These are phyloP conservation scores for Paracorniculantispora psalliotae DNA, from an alignment of 2,329 filamentous ascomycete genomes.

Conservation along the genomic window DNA sequence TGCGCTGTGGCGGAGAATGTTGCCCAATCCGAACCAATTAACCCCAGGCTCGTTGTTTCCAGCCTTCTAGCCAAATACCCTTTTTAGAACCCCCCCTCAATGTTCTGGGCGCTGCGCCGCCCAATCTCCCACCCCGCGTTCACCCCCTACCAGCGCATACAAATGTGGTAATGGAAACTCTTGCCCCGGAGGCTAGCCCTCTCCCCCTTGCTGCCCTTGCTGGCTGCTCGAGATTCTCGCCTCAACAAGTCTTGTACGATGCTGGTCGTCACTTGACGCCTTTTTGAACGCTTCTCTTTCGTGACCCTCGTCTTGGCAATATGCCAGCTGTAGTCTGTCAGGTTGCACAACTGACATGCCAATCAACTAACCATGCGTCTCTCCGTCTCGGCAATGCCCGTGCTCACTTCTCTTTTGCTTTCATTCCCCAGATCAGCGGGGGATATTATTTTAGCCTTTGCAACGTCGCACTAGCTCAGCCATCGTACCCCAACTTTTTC, in stretches of 20 bases:
- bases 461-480: conserved; percentile 1
- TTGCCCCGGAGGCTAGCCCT: background rate
- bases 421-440: background rate
- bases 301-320: too few relatives aligned
- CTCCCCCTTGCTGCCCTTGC: background rate
- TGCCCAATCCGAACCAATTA: background rate
- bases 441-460: background rate
- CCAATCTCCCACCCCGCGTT: background rate
- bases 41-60: background rate
- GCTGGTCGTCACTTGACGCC: too few relatives aligned
- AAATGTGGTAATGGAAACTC: background rate
- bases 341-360: too few relatives aligned
- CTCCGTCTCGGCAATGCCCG: background rate
- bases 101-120: background rate
- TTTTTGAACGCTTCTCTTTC: too few relatives aligned
- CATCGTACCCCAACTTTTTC: conserved; percentile 4
- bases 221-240: too few relatives aligned
- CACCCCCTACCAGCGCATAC: background rate
- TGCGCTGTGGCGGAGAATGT: background rate
- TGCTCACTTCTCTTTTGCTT: background rate
- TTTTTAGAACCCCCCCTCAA: background rate
- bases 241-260: too few relatives aligned
- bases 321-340: too few relatives aligned
- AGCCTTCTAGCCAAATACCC: background rate
- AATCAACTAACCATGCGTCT: too few relatives aligned